Evolutionary conservation across 108 stramenopile genomes (phyloP).

Genomic region (Nitzschia inconspicua): DNA sequence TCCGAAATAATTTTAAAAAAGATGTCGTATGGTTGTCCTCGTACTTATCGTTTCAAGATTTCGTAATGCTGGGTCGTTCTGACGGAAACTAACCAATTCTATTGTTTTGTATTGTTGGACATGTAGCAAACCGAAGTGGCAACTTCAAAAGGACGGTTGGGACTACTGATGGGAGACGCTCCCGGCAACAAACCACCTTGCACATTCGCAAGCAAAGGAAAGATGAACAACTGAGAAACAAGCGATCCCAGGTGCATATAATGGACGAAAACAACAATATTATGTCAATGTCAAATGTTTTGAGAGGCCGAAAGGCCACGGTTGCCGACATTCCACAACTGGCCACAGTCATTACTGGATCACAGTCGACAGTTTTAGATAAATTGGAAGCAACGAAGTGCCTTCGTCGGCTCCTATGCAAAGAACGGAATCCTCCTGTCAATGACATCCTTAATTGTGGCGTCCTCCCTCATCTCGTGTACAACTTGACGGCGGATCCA

Average conservation of each 20-base stretch:
- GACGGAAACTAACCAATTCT: no score
- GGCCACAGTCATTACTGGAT: slow-evolving; percentile 11
- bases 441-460: slow-evolving; percentile 68
- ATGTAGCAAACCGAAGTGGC: slow-evolving; percentile 81
- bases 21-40: no score
- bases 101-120: no score
- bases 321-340: slow-evolving; percentile 52
- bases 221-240: slow-evolving; percentile 63
- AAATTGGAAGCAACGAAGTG: slow-evolving; percentile 50
- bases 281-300: neutral
- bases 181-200: slow-evolving; percentile 70
- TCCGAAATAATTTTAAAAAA: no score
- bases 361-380: slow-evolving; percentile 26
- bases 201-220: slow-evolving; percentile 75
- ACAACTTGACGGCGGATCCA: slow-evolving; percentile 41
- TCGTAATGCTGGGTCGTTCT: no score
- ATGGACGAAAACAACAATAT: neutral
- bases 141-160: slow-evolving; percentile 92
- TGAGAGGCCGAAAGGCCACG: slow-evolving; percentile 18
- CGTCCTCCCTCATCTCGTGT: slow-evolving; percentile 66
- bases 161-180: slow-evolving; percentile 77
- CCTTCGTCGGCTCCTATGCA: slow-evolving; percentile 82
- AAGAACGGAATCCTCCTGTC: slow-evolving; percentile 84
- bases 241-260: slow-evolving; percentile 31
- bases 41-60: no score